Percentiles rank a stretch among this genome's conserved stretches.
phyloP scores from a whole-genome alignment of 2,329 filamentous ascomycete genomes.

The Phialophora chinensis region DNA sequence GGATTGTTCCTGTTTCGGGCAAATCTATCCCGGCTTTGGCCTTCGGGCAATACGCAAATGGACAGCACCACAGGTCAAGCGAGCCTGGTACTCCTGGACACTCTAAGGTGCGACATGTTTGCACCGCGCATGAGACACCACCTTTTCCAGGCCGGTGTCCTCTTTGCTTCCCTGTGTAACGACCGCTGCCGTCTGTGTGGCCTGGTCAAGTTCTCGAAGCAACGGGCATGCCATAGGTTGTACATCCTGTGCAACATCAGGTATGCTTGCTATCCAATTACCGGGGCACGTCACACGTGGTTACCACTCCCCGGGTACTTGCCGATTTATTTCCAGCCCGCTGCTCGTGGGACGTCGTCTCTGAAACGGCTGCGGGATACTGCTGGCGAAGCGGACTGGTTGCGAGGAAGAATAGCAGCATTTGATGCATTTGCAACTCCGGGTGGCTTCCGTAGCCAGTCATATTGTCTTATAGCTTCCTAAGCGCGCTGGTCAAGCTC shows the following conservation, averaged over 20 bases:
- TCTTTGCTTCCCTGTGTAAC: slow-evolving; percentile 2
- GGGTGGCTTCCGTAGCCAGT: neutral
- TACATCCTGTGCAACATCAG: slow-evolving; percentile 5
- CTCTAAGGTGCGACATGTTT: slow-evolving; percentile 13
- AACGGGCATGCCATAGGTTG: neutral
- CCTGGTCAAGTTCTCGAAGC: slow-evolving; percentile 21
- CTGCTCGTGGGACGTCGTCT: slow-evolving; percentile 3
- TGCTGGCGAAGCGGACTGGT: neutral
- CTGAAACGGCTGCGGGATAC: neutral
- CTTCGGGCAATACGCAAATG: neutral
- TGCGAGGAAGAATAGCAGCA: neutral
- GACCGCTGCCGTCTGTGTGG: neutral
- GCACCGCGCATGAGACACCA: neutral
- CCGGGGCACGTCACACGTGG: slow-evolving; percentile 13
- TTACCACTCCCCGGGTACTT: slow-evolving; percentile 13
- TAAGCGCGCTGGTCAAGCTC: neutral
- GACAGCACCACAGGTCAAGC: neutral
- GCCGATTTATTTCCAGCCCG: slow-evolving; percentile 15
- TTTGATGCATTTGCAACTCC: neutral
- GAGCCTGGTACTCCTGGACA: neutral
- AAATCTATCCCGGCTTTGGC: slow-evolving; percentile 30
- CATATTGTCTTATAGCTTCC: neutral
- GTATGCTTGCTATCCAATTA: slow-evolving; percentile 7
- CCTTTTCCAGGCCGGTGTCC: neutral
- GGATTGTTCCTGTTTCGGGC: slow-evolving; percentile 32